A percentile compares a stretch with the other conserved stretches of the same genome.
These are phyloP conservation scores for Pichia manshurica DNA, from an alignment of 805 yeast species.

Conservation along the genomic window DNA sequence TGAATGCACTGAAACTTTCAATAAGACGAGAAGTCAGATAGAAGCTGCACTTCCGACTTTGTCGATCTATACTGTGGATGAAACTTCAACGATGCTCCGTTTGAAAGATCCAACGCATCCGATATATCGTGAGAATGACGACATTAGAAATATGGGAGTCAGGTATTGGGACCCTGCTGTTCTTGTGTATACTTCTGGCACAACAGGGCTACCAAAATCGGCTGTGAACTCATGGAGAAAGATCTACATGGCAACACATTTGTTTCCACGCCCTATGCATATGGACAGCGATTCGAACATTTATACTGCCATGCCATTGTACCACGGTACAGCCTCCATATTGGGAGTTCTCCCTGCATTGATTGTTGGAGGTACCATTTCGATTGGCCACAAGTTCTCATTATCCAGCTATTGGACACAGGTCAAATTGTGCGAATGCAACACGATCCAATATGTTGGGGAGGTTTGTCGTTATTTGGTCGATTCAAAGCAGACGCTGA, in stretches of 20 bases:
- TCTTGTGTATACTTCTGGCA: constrained; percentile 86
- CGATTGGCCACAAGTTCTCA: constrained; percentile 76
- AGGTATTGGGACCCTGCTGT: constrained; percentile 59
- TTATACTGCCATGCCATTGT: constrained; percentile 91
- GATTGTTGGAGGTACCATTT: constrained; percentile 63
- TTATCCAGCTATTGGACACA: constrained; percentile 88
- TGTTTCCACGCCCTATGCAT: constrained; percentile 67
- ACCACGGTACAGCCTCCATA: constrained; percentile 90
- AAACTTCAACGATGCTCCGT: constrained; percentile 12
- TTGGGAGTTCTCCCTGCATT: constrained; percentile 67
- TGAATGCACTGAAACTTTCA: constrained; percentile 43
- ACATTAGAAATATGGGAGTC: constrained; percentile 52
- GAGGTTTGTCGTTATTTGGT: constrained; percentile 86
- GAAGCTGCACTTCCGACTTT: constrained; percentile 29
- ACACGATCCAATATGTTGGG: constrained; percentile 89
- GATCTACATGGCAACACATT: constrained; percentile 58
- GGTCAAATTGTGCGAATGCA: constrained; percentile 61
- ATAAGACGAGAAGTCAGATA: constrained; percentile 38
- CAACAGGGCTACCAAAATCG: constrained; percentile 91
- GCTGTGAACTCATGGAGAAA: constrained; percentile 93
- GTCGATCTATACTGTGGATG: constrained; percentile 19
- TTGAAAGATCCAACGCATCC: constrained; percentile 32
- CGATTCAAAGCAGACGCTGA: constrained; percentile 31
- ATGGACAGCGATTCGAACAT: constrained; percentile 51
- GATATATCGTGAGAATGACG: constrained; percentile 49